phyloP scores from a whole-genome alignment of 805 yeast species.

The Yamadazyma olivae region DNA sequence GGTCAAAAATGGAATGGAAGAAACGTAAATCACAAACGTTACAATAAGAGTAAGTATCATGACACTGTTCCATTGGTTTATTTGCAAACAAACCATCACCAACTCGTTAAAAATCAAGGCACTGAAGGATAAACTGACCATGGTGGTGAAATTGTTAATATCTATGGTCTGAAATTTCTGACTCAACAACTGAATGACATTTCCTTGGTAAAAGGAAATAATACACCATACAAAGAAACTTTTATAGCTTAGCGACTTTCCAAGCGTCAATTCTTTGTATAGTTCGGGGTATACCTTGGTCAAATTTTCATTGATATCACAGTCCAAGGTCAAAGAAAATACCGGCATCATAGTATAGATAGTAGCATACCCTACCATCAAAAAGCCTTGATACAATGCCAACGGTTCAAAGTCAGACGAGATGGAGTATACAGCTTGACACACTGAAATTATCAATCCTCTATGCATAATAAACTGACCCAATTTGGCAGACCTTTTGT shows the following conservation, averaged over 20 bases:
- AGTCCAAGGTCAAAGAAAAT: slow-evolving; percentile 85
- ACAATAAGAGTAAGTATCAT: slow-evolving; percentile 73
- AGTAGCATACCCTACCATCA: slow-evolving; percentile 98
- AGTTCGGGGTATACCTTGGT: slow-evolving; percentile 92
- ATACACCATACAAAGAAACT: slow-evolving; percentile 91
- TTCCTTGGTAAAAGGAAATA: slow-evolving; percentile 89
- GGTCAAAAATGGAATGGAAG: slow-evolving; percentile 75
- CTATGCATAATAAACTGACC: slow-evolving; percentile 97
- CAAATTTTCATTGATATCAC: slow-evolving; percentile 85
- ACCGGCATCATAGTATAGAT: slow-evolving; percentile 98
- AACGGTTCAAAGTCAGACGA: slow-evolving; percentile 88
- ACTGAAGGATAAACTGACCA: slow-evolving; percentile 88
- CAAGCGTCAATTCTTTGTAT: slow-evolving; percentile 87
- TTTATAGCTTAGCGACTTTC: slow-evolving; percentile 78
- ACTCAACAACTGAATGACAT: slow-evolving; percentile 75
- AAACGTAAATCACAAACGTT: slow-evolving; percentile 65
- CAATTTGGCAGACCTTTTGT: slow-evolving; percentile 90
- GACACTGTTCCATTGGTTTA: slow-evolving; percentile 82
- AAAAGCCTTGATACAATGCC: slow-evolving; percentile 92
- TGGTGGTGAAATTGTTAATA: slow-evolving; percentile 49
- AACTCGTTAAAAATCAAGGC: slow-evolving; percentile 81
- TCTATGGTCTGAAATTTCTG: slow-evolving; percentile 71
- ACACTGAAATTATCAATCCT: slow-evolving; percentile 88
- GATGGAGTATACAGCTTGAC: slow-evolving; percentile 91
- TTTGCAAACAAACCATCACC: slow-evolving; percentile 89